Conservation (phyloP, 192 early-diverging fungal genomes). For the Backusella liffmaniae region DNA sequence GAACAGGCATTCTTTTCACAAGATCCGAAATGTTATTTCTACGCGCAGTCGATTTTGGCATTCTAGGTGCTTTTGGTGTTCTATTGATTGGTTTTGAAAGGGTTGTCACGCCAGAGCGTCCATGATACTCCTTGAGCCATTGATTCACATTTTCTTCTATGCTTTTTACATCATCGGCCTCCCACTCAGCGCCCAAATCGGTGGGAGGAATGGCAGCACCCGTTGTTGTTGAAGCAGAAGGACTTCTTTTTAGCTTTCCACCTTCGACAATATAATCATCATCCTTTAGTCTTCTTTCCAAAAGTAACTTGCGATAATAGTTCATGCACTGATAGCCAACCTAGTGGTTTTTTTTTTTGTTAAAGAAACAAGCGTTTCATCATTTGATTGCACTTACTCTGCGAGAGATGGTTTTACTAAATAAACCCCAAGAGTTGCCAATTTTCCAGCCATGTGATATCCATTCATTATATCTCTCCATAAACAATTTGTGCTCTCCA, state of each 20-base stretch:
- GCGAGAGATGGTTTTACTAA: slow-evolving; percentile 48
- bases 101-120: slow-evolving; percentile 7
- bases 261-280: slow-evolving; percentile 47
- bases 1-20: slow-evolving; percentile 6
- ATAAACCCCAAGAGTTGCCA: slow-evolving; percentile 57
- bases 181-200: slow-evolving; percentile 47
- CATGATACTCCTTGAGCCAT: slow-evolving; percentile 55
- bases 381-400: slow-evolving; percentile 29
- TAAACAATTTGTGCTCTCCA: slow-evolving; percentile 46
- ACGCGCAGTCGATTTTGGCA: not conserved
- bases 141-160: slow-evolving; percentile 45
- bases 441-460: slow-evolving; percentile 40
- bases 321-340: slow-evolving; percentile 61
- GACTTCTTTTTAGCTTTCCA: slow-evolving; percentile 44
- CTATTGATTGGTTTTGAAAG: not conserved
- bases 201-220: slow-evolving; percentile 15
- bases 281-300: slow-evolving; percentile 41
- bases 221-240: slow-evolving; percentile 26
- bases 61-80: slow-evolving; percentile 19
- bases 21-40: not conserved
- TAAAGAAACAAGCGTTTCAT: too few species aligned
- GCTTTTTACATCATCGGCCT: slow-evolving; percentile 44
- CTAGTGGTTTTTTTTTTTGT: not conserved
- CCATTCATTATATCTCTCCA: slow-evolving; percentile 52
- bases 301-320: slow-evolving; percentile 52